Base-by-base conservation (phyloP, 2,329 filamentous ascomycete genomes). In the Xenoacremonium recifei region DNA sequence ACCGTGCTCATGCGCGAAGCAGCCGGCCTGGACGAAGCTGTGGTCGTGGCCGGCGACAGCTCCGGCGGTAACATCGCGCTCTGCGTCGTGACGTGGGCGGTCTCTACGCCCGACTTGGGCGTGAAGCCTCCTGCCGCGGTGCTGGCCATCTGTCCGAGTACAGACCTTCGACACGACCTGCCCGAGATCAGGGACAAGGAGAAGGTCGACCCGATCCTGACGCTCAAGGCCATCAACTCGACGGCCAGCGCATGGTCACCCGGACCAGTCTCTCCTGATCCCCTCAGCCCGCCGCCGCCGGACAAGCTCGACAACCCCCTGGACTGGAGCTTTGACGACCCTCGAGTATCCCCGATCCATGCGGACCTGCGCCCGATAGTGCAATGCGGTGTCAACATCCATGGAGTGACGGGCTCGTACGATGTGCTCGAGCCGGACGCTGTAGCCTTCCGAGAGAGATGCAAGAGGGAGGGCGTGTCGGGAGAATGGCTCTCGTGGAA, bases 401-500 rank as follows among this genome's bases (percentile, higher is more conserved):
- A 80, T 39, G 77, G 77, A 0, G 61, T 81, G 0, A 72, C 72
- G 1, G 76, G 71, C 1, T 70, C 72, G 0, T 67, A 70, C 41
- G 79, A 82, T 45, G 69, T 82, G 0, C 58, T 82, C 3, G 64
- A 66, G 0, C 76, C 77, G 0, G 78, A 81, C 48, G 74, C 69
- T 2, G 48, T 75, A 2, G 47, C 66, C 1, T 76, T 80, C 36
- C 55, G 73, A 5, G 66, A 76, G 3, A 68, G 65, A 40, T 73
- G 70, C 6, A 61, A 63, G 20, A 55, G 70, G 32, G 54, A 61
- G 15, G 67, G 69, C 0, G 66, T 81, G 0, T 36, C 58, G 2
- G 79, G 79, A 0, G 64, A 75, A 41, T 82, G 79, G 79, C 49
- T 82, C 30, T 64, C 77, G 9, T 82, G 79, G 78, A 70, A 77